A percentile compares a stretch with the other conserved stretches of the same genome.
Conservation (phyloP, 805 yeast genomes). For the Pichia eremophila region DNA sequence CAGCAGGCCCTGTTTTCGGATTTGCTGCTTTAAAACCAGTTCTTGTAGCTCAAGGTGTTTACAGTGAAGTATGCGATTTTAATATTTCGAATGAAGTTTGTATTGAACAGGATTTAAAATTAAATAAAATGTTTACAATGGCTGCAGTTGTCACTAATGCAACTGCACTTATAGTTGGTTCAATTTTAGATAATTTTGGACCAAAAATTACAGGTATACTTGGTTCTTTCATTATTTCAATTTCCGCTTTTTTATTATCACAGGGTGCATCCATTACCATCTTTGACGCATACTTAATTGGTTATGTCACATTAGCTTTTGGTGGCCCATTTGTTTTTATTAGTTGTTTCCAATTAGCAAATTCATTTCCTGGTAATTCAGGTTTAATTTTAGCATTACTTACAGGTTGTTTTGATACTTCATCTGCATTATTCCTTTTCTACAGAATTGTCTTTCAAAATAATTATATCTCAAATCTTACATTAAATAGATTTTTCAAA, state of each 20-base stretch:
- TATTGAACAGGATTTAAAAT: slow-evolving; percentile 68
- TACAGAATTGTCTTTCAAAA: slow-evolving; percentile 60
- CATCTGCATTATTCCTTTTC: slow-evolving; percentile 75
- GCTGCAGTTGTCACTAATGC: slow-evolving; percentile 85
- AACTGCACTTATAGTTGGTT: slow-evolving; percentile 75
- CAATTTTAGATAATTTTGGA: slow-evolving; percentile 67
- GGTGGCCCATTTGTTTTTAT: slow-evolving; percentile 95
- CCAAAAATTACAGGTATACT: slow-evolving; percentile 70
- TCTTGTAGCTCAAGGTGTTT: slow-evolving; percentile 67
- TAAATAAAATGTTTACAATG: slow-evolving; percentile 74
- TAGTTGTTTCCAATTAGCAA: slow-evolving; percentile 82
- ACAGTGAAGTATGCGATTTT: slow-evolving; percentile 46
- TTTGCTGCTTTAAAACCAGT: slow-evolving; percentile 92
- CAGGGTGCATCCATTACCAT: slow-evolving; percentile 15
- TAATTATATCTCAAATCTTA: slow-evolving; percentile 26
- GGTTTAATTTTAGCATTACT: slow-evolving; percentile 74
- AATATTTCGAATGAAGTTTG: slow-evolving; percentile 30
- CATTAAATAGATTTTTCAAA: slow-evolving; percentile 53
- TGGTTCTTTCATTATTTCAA: slow-evolving; percentile 52
- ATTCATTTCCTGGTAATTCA: slow-evolving; percentile 72
- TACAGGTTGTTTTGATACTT: slow-evolving; percentile 91
- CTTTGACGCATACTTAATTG: slow-evolving; percentile 61
- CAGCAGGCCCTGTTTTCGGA: slow-evolving; percentile 93
- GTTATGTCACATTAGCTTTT: slow-evolving; percentile 68
- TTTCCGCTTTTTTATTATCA: slow-evolving; percentile 38